Evolutionary conservation across 1,139 yeast species (phyloP).

Genomic region (Saccharomyces hybrid): DNA sequence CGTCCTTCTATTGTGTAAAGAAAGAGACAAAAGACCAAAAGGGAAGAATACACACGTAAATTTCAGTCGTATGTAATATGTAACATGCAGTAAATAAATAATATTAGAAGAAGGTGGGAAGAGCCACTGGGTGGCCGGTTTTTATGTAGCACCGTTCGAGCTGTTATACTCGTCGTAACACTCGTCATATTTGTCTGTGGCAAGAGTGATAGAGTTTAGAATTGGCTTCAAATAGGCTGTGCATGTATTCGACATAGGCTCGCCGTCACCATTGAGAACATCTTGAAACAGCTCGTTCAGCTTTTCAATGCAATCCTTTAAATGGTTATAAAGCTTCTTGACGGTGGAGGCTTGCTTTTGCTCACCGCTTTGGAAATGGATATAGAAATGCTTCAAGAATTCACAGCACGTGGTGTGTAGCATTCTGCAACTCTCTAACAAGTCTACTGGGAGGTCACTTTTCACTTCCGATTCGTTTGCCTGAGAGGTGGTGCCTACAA

Average conservation of each 20-base stretch:
- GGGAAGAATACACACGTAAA: not conserved
- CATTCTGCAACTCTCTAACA: constrained; percentile 39
- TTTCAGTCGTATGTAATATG: not conserved
- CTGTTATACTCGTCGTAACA: not conserved
- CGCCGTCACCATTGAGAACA: constrained; percentile 26
- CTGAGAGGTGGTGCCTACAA: constrained; percentile 15
- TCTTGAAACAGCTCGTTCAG: constrained; percentile 23
- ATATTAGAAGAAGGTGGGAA: too few relatives aligned
- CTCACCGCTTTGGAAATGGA: constrained; percentile 52
- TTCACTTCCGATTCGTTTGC: constrained; percentile 22
- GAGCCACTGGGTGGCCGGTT: too few relatives aligned
- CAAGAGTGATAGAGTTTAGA: constrained; percentile 22
- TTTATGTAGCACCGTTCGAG: not conserved
- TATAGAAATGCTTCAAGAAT: constrained; percentile 65
- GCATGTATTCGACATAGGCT: constrained; percentile 20
- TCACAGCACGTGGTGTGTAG: constrained; percentile 65
- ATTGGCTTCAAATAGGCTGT: constrained; percentile 25
- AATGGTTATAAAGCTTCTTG: constrained; percentile 40
- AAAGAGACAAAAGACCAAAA: not conserved
- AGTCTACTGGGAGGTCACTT: constrained; percentile 24
- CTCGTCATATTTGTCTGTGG: constrained; percentile 25
- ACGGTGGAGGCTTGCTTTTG: constrained; percentile 43
- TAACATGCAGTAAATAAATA: not conserved
- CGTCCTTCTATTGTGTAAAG: not conserved
- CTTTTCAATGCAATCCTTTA: constrained; percentile 37